Evolutionary conservation across 345 rosid genomes (phyloP).

Genomic region (Arabidopsis arenosa): DNA sequence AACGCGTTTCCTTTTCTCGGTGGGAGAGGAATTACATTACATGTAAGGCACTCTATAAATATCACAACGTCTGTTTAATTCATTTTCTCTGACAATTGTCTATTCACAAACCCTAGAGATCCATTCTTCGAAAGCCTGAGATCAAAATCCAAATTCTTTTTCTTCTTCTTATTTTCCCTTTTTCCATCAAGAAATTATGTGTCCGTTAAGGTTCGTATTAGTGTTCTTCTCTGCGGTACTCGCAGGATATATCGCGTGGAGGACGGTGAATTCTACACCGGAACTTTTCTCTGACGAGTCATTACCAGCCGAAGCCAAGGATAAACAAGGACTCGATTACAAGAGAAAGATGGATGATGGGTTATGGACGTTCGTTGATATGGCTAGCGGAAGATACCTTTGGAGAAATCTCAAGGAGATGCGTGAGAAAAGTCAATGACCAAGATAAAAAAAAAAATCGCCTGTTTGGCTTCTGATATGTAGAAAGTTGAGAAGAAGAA

Average conservation of each 20-base stretch:
- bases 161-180: neutral
- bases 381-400: conserved; percentile 82
- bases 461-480: neutral
- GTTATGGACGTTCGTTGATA: conserved; percentile 81
- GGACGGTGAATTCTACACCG: conserved; percentile 64
- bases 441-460: neutral
- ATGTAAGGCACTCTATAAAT: conserved; percentile 5
- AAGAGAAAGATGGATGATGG: conserved; percentile 56
- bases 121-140: neutral
- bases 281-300: conserved; percentile 46
- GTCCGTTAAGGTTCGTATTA: conserved; percentile 78
- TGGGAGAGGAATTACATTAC: neutral
- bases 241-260: conserved; percentile 82
- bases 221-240: conserved; percentile 81
- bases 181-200: conserved; percentile 49
- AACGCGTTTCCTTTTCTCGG: conserved; percentile 28
- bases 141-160: neutral
- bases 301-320: conserved; percentile 45
- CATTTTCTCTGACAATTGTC: neutral
- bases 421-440: conserved; percentile 40
- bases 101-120: conserved; percentile 2
- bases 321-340: conserved; percentile 49
- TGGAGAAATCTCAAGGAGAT: conserved; percentile 74
- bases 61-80: neutral
- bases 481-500: conserved; percentile 3